Base-by-base conservation (phyloP, 2,329 filamentous ascomycete genomes). In the Lecanicillium sp. region DNA sequence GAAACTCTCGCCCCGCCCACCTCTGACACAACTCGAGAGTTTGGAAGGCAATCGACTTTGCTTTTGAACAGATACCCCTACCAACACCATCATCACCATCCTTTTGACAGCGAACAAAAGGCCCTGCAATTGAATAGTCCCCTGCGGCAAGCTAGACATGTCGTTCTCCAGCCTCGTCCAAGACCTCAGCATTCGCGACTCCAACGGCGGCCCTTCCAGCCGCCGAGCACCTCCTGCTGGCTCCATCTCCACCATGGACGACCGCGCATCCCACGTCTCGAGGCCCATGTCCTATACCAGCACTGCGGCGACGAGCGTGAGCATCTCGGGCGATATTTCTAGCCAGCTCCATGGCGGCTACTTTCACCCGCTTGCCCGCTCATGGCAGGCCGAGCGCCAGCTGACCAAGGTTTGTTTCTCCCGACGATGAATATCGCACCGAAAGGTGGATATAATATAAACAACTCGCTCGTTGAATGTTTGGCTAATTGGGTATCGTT, bases 301-400 rank as follows among this genome's bases (percentile, higher is more conserved):
- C 65, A 82, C 78, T 12, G 64, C 75, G 40, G 78, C 78, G 32
- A 82, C 78, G 19, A 82, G 77, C 55, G 78, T 82, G 46, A 82
- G 78, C 71, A 81, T 82, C 50, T 67, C 76, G 2, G 78, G 78
- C 38, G 84, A 89, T 52, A 89, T 92, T 49, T 82, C 81, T 12
- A 89, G 83, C 59, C 85, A 90, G 62, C 73, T 90, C 30, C 85
- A 92, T 55, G 82, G 84, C 38, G 85, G 85, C 42, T 90, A 90
- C 62, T 81, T 79, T 52, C 85, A 92, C 52, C 83, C 85, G 33
- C 70, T 92, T 40, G 81, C 83, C 41, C 73, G 85, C 48, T 74
- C 80, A 51, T 92, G 85, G 85, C 85, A 92, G 60, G 80, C 84
- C 25, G 85, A 90, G 65, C 75, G 83, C 48, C 85, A 90, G 64